Evolutionary conservation across 768 basidiomycete species (phyloP), one percentile per base, ranked within the genome.

Genomic region (Boletales sp.): DNA sequence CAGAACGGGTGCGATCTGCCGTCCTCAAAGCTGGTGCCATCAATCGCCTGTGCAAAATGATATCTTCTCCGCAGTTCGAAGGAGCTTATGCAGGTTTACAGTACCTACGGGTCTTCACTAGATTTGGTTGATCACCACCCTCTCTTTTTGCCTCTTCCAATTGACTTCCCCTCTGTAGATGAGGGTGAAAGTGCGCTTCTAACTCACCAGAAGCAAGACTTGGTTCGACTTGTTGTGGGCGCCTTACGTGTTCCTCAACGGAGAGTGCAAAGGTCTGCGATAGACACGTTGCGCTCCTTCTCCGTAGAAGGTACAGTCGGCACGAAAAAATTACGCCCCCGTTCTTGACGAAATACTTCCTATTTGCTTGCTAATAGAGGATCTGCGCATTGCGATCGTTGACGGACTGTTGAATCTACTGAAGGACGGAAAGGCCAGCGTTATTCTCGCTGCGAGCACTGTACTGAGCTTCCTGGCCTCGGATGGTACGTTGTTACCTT

Each of bases 101-200:
- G 32, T 66, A 66, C 33, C 42, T 66, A 2, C 65, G 57, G 5
- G 31, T 53, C 21, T 21, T 66, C 17, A 51, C 57, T 41, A 33
- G 49, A 49, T 54, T 60, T 11, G 60, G 64, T 65, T 7, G 15
- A 57, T 47, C 7, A 2, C n/a, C 12, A 11, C 35, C 18, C 15
- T 13, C 10, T 34, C n/a, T 28, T 33, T 33, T 33, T 6, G n/a
- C 30, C 31, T 35, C 12, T n/a, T n/a, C 12, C 3, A 5, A 8
- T 25, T 35, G 5, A 34, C 45, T 2, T 49, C 13, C 1, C 3
- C 1, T 32, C 10, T 17, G 11, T 13, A 62, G 63, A 60, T 1
- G 39, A 57, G 15, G 44, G 32, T 8, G 40, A 19, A 33, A 48
- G 11, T 9, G 46, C 39, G 9, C 32, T 57, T 12, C 21, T 44